Evolutionary conservation across 1,284 basidiomycete species (phyloP).

Genomic region (Marasmius oreades): DNA sequence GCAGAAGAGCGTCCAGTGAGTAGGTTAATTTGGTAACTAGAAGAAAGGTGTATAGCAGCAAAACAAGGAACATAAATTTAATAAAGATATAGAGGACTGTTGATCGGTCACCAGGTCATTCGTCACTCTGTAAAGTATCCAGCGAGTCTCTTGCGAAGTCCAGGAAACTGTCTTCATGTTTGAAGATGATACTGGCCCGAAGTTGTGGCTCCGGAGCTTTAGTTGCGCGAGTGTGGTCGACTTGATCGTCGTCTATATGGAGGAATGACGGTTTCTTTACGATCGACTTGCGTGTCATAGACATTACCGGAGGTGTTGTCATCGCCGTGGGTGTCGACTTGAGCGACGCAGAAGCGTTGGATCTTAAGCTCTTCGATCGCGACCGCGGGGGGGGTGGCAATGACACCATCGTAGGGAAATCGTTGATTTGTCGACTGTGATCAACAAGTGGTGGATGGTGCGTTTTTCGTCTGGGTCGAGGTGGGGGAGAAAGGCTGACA

Average conservation of each 20-base stretch:
- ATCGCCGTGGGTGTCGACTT: conserved; percentile 11
- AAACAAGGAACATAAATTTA: not conserved
- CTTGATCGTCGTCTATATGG: conserved; percentile 40
- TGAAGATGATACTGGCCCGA: not conserved
- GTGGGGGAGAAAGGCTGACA: conserved; percentile 43
- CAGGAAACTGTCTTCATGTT: conserved; percentile 48
- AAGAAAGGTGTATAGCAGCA: not conserved
- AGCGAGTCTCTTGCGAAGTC: conserved; percentile 64
- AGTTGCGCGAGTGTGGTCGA: not conserved
- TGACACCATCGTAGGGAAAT: not conserved
- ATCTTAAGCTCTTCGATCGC: conserved; percentile 4
- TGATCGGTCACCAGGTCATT: not conserved
- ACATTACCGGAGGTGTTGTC: conserved; percentile 31
- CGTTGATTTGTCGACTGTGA: not conserved
- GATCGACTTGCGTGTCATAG: conserved; percentile 34
- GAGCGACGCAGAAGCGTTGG: too few species aligned
- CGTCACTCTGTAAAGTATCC: conserved; percentile 48
- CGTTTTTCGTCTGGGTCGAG: conserved; percentile 31
- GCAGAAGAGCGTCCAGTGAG: not conserved
- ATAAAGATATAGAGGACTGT: not conserved
- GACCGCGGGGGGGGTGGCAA: conserved; percentile 19
- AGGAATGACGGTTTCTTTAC: conserved; percentile 69
- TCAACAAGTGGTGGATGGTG: conserved; percentile 15
- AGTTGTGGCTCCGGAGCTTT: conserved; percentile 2
- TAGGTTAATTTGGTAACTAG: not conserved